These are phyloP conservation scores for Danielia oregonensis DNA, from an alignment of 805 yeast species.

Conservation along the genomic window DNA sequence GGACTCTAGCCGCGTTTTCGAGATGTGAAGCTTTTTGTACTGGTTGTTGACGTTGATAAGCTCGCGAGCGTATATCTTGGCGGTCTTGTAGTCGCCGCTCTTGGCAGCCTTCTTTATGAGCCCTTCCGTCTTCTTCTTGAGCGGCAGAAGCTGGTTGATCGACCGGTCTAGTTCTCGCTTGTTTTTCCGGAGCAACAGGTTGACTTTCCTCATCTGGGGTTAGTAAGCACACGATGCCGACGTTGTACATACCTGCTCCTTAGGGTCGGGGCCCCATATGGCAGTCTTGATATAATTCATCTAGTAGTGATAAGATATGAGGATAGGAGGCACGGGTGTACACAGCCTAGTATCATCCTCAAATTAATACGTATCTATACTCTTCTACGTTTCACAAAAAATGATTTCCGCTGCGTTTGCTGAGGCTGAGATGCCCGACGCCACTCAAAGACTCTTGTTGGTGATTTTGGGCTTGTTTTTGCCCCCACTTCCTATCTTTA, in stretches of 20 bases:
- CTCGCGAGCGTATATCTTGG: slow-evolving; percentile 79
- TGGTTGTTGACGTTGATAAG: slow-evolving; percentile 70
- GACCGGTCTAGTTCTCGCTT: slow-evolving; percentile 82
- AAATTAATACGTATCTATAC: too few relatives aligned
- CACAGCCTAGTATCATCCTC: too few relatives aligned
- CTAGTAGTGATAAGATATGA: background rate
- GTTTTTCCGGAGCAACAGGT: slow-evolving; percentile 75
- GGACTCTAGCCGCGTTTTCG: slow-evolving; percentile 82
- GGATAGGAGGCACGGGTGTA: background rate
- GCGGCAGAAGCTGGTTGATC: slow-evolving; percentile 51
- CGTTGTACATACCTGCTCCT: slow-evolving; percentile 63
- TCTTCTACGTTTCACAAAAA: background rate
- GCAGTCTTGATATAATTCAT: slow-evolving; percentile 87
- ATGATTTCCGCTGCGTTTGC: slow-evolving; percentile 11
- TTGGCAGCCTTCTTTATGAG: slow-evolving; percentile 73
- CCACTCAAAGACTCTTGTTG: slow-evolving; percentile 22
- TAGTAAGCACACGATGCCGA: slow-evolving; percentile 6
- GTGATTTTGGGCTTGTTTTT: slow-evolving; percentile 29
- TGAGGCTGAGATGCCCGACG: slow-evolving; percentile 8
- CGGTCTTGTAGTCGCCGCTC: slow-evolving; percentile 71
- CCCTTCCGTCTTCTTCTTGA: slow-evolving; percentile 72
- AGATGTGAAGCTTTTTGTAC: slow-evolving; percentile 65
- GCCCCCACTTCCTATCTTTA: slow-evolving; percentile 38
- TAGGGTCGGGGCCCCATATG: slow-evolving; percentile 96
- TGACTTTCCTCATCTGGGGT: slow-evolving; percentile 63